Evolutionary conservation across 2,329 filamentous ascomycete species (phyloP), one percentile per base, ranked within the genome.

Genomic region (Achaetomium macrosporum): DNA sequence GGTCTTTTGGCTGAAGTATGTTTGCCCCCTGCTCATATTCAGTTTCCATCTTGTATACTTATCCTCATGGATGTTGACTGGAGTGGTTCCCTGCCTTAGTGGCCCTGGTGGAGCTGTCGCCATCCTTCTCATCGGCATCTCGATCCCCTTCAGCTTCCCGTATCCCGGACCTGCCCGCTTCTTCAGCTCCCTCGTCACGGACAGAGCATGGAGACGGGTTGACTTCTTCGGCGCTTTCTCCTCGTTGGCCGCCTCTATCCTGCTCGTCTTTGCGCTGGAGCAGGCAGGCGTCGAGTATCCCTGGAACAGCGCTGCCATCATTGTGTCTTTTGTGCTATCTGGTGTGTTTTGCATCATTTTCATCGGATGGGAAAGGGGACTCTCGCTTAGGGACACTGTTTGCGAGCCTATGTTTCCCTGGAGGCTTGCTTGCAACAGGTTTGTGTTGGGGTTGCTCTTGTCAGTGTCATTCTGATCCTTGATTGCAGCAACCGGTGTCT

Each of bases 261-360:
- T 77, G 3, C 58, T 77, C n/a, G 69, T 76, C 15, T 72, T 74
- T 37, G 73, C 69, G 1, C 64, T 78, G 13, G 69, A 78, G 43
- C 67, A 75, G 56, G 73, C 64, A 6, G 73, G 74, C 5, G 59
- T 67, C 16, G 63, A 63, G 15, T 75, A 72, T 47, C 58, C 69
- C 3, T 78, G 75, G 75, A 61, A 56, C 8, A 72, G 69, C 41
- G 64, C 66, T 0, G 55, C 68, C 5, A 68, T 77, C 5, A 65
- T 75, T 5, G 56, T 62, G 10, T 65, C 63, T 2, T 47, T 64
- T 3, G 53, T 64, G 16, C 40, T 66, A 8, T 59, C 60, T 1
- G 62, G 57, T 0, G 19, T 61, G 5, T 43, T 63, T 2, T 63
- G 64, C 43, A 19, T 64, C n/a, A 53, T 50, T 13, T 67, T 70